phyloP scores from a whole-genome alignment of 2,329 filamentous ascomycete genomes.

The Nemania abortiva region DNA sequence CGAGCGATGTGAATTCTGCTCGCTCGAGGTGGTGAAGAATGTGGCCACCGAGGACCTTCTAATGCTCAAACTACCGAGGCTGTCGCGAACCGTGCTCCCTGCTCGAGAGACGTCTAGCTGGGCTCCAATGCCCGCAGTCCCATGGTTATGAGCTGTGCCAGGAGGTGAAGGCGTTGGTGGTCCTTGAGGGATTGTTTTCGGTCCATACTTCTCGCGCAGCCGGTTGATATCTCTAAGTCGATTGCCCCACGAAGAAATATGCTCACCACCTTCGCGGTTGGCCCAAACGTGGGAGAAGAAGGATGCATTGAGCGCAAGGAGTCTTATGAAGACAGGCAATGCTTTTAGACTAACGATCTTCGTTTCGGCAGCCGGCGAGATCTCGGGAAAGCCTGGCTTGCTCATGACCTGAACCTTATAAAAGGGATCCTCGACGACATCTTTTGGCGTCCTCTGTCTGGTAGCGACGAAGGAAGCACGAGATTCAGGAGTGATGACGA shows the following conservation, averaged over 20 bases:
- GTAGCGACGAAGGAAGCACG: slow-evolving; percentile 78
- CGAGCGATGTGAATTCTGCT: slow-evolving; percentile 68
- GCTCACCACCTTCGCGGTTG: slow-evolving; percentile 79
- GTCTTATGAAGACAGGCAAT: slow-evolving; percentile 85
- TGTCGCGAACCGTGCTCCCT: slow-evolving; percentile 67
- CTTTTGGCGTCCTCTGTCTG: slow-evolving; percentile 53
- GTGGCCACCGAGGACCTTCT: slow-evolving; percentile 71
- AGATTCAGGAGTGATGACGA: slow-evolving; percentile 91
- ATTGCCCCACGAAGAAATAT: slow-evolving; percentile 90
- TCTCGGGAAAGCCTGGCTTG: slow-evolving; percentile 88
- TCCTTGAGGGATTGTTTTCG: slow-evolving; percentile 53
- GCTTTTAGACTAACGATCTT: slow-evolving; percentile 89
- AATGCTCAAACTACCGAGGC: slow-evolving; percentile 58
- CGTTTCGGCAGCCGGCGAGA: slow-evolving; percentile 88
- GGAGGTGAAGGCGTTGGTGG: slow-evolving; percentile 48
- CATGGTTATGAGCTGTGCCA: slow-evolving; percentile 51
- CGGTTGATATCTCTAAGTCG: slow-evolving; percentile 86
- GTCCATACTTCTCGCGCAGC: slow-evolving; percentile 76
- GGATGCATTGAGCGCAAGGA: slow-evolving; percentile 91
- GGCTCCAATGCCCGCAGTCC: slow-evolving; percentile 50
- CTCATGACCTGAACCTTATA: slow-evolving; percentile 93
- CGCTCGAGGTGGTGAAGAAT: slow-evolving; percentile 70
- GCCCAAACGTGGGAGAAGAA: slow-evolving; percentile 95
- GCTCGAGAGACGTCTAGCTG: slow-evolving; percentile 56
- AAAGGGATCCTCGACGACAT: slow-evolving; percentile 66